These are phyloP conservation scores for Leccinum truebloodii DNA, from an alignment of 768 basidiomycete genomes.

Conservation along the genomic window DNA sequence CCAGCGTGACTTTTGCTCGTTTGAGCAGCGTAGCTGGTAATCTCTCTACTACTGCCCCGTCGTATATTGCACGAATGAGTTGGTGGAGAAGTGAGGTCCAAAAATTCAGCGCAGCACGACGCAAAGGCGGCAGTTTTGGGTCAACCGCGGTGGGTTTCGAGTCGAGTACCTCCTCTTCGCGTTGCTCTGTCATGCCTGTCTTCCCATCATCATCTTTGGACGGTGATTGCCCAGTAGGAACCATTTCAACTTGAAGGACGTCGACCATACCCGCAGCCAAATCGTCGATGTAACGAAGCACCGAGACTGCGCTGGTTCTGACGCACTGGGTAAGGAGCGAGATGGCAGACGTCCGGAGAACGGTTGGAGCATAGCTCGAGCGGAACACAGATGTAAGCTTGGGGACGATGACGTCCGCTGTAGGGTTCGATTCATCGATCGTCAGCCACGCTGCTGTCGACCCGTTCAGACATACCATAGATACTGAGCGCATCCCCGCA, in stretches of 20 bases:
- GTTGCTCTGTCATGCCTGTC: constrained; percentile 7
- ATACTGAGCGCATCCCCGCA: constrained; percentile 67
- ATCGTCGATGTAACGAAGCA: constrained; percentile 62
- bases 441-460: background rate
- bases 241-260: constrained; percentile 66
- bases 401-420: constrained; percentile 75
- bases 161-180: constrained; percentile 41
- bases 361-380: constrained; percentile 60
- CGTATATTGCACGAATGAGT: constrained; percentile 51
- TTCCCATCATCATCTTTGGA: constrained; percentile 20
- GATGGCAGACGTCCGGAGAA: constrained; percentile 67
- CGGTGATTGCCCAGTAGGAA: constrained; percentile 24
- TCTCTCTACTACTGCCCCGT: constrained; percentile 25
- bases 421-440: constrained; percentile 7
- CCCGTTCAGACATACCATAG: constrained; percentile 54
- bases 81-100: constrained; percentile 69
- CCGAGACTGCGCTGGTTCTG: constrained; percentile 58
- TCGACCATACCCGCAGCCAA: constrained; percentile 72
- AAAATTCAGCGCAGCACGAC: constrained; percentile 87
- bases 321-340: constrained; percentile 76
- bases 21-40: constrained; percentile 39
- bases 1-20: constrained; percentile 59
- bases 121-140: constrained; percentile 73
- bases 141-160: constrained; percentile 55
- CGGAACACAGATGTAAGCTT: constrained; percentile 67